Evolutionary conservation across 1,284 basidiomycete genomes (phyloP), one percentile per base, ranked within the genome.

Genomic region (Fomitopsis schrenkii): DNA sequence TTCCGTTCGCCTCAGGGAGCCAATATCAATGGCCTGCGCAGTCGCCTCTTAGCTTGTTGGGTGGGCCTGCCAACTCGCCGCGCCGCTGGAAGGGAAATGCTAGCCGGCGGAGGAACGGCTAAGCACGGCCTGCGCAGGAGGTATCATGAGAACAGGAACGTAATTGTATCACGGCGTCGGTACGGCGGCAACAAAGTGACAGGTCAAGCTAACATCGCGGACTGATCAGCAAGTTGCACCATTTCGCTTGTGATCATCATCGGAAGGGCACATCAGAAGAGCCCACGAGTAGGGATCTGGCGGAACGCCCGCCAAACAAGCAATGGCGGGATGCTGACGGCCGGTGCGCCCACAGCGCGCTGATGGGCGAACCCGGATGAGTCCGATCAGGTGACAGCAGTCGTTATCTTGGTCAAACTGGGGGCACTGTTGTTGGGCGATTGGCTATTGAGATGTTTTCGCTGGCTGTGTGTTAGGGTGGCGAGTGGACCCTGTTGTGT

Each of bases 151-250:
- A 28, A 14, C 17, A 53, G 30, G 22, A n/a, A 30, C 28, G 48
- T n/a, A 22, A 50, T n/a, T 14, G 50, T 19, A 10, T 33, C 12
- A 35, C 26, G 17, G 14, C 14, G 35, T 19, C 10, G 17, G 52
- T 38, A 54, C 19, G 9, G 33, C 52, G 52, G 52, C 52, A 54
- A 54, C 35, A 54, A 36, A 15, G 50, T 36, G 52, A 54, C 52
- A 54, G 52, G 19, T 38, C 52, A 38, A 22, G 52, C 52, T 22
- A 54, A 22, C 14, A 38, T 54, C 52, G 52, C 52, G 52, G 52
- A 54, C 52, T 54, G 52, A 54, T 54, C 52, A 54, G 52, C 36
- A 36, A 54, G 52, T 54, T 54, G 52, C 52, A 26, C 52, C 52
- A 54, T 54, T 19, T 17, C 12, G 33, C 36, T 6, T 38, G 35